Percentiles rank a stretch among this genome's conserved stretches.
Conservation (phyloP, 768 basidiomycete genomes). For the Hericium coralloides region DNA sequence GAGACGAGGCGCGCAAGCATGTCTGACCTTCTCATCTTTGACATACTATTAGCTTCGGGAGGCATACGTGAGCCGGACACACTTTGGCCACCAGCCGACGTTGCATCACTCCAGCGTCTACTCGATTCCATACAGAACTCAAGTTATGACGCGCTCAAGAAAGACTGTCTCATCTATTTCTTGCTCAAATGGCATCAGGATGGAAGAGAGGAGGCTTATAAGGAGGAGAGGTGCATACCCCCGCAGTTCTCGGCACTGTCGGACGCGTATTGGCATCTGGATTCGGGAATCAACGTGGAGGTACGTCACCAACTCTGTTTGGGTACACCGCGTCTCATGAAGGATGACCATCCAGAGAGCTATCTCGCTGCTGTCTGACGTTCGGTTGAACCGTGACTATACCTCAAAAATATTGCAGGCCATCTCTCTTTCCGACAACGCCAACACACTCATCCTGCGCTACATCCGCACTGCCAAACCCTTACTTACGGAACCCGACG, state of each 20-base stretch:
- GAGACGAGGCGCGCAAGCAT: constrained; percentile 52
- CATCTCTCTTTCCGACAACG: constrained; percentile 36
- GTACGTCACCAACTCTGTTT: constrained; percentile 34
- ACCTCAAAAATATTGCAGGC: constrained; percentile 71
- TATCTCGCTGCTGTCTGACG: constrained; percentile 64
- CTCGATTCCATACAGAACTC: constrained; percentile 53
- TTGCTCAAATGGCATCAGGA: constrained; percentile 75
- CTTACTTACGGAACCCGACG: constrained; percentile 53
- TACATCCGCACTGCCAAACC: constrained; percentile 76
- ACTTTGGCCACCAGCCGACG: constrained; percentile 61
- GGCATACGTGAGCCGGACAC: constrained; percentile 49
- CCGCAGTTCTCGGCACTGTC: constrained; percentile 68
- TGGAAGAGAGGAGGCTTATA: constrained; percentile 44
- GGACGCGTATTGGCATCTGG: constrained; percentile 83
- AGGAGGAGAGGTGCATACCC: constrained; percentile 50
- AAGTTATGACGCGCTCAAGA: constrained; percentile 66
- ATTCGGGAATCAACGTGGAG: constrained; percentile 53
- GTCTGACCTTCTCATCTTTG: constrained; percentile 61
- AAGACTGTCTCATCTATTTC: constrained; percentile 74
- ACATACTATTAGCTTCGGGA: constrained; percentile 60
- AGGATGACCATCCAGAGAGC: constrained; percentile 40
- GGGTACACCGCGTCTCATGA: neutral
- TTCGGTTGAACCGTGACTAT: constrained; percentile 66
- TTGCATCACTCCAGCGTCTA: constrained; percentile 42
- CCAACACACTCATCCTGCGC: constrained; percentile 51